Evolutionary conservation across 305 asterid species (phyloP), one percentile per base, ranked within the genome.

Genomic region (Fraxinus floribunda): DNA sequence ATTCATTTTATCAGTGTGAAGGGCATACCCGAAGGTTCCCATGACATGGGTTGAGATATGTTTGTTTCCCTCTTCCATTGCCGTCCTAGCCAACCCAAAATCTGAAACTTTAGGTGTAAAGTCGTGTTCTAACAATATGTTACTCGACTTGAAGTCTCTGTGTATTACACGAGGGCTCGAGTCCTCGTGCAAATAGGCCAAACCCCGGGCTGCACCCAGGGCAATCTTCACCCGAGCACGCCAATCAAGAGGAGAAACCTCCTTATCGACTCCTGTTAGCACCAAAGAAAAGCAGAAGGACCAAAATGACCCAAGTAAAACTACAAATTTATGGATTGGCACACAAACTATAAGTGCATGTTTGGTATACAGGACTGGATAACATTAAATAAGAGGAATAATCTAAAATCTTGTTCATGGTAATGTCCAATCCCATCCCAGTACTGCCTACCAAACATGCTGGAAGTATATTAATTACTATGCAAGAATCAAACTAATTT

Each of bases 131-230:
- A 95, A 60, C 70, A 95, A 87, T 81, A 95, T 94, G 83, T 95
- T 95, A 88, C 99, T 94, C 0, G 98, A 87, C 89, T 95, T 95
- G 94, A 94, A 95, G 89, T 95, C 98, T 82, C 98, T 82, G 79
- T 95, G 99, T 81, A 95, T 95, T 77, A 95, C 99, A 66, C 97
- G 94, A 46, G 99, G 99, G 86, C 95, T 95, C 7, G 99, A 95
- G 80, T 95, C 99, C 90, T 95, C 99, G 22, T 95, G 99, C 80
- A 95, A 82, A 85, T 94, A 95, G 6, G 99, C 95, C 88, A 95
- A 89, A 20, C 98, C 99, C 74, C 97, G 87, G 60, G 98, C 99
- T 57, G 98, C 92, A 24, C 99, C 98, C 15, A 95, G 81, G 9
- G 99, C 97, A 44, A 95, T 94, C 87, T 92, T 95, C 95, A 94